Percentiles rank a stretch among this genome's conserved stretches.
Evolutionary conservation across 192 early-diverging fungal genomes (phyloP).

Genomic region (Coemansia nantahalensis): DNA sequence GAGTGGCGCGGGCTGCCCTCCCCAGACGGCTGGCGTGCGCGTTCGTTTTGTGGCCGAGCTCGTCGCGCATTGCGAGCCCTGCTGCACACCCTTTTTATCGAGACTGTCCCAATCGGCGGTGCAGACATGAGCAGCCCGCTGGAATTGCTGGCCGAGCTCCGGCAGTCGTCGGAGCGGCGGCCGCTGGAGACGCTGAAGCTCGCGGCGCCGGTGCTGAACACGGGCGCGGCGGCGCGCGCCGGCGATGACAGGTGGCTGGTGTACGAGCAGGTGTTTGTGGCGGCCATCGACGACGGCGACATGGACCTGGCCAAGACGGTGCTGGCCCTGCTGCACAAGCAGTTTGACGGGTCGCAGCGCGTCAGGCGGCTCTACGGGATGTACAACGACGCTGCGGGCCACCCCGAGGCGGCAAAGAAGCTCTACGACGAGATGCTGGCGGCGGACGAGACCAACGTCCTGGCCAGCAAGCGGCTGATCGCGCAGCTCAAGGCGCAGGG

Average conservation of each 20-base stretch:
- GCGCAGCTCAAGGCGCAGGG: constrained; percentile 70
- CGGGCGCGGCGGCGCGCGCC: constrained; percentile 9
- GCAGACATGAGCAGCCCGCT: constrained; percentile 40
- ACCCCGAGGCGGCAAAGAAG: constrained; percentile 62
- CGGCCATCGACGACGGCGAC: constrained; percentile 77
- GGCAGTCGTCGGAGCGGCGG: constrained; percentile 49
- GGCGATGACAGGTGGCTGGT: constrained; percentile 59
- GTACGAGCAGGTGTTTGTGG: constrained; percentile 79
- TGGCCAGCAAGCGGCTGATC: constrained; percentile 74
- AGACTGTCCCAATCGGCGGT: too few relatives aligned
- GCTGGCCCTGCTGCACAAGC: constrained; percentile 58
- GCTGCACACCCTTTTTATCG: too few relatives aligned
- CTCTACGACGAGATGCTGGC: constrained; percentile 75
- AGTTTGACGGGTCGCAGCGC: constrained; percentile 67
- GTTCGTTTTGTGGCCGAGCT: too few relatives aligned
- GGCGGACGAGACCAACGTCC: constrained; percentile 76
- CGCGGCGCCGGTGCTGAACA: constrained; percentile 37
- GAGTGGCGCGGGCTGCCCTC: too few relatives aligned
- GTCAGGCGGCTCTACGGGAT: constrained; percentile 74
- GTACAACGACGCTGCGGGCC: constrained; percentile 73
- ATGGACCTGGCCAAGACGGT: constrained; percentile 60
- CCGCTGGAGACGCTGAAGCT: constrained; percentile 44
- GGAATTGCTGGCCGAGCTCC: constrained; percentile 35
- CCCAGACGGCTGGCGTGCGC: too few relatives aligned
- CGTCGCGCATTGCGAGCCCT: too few relatives aligned